Evolutionary conservation across 2,329 filamentous ascomycete species (phyloP).

Genomic region (Fusarium sp.): DNA sequence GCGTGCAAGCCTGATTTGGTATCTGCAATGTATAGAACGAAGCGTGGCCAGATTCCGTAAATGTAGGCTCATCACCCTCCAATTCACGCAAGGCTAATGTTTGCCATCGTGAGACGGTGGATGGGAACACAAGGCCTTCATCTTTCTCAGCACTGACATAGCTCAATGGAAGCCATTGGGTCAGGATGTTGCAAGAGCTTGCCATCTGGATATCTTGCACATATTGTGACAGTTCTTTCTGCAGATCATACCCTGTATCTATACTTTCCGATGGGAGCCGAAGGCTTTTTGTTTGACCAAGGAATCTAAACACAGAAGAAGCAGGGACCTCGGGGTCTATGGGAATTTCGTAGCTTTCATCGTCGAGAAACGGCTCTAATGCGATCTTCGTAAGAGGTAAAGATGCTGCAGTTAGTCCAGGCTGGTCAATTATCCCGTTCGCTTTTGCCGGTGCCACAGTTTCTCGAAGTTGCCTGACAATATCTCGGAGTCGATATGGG

Average conservation of each 20-base stretch:
- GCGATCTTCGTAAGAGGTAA: slow-evolving; percentile 28
- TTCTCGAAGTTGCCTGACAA: slow-evolving; percentile 30
- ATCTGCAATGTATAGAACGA: background rate
- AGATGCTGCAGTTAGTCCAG: slow-evolving; percentile 18
- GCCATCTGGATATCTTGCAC: slow-evolving; percentile 24
- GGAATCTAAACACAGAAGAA: background rate
- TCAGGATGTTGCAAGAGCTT: slow-evolving; percentile 31
- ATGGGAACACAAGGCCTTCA: slow-evolving; percentile 43
- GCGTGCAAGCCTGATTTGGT: background rate
- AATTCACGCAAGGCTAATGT: slow-evolving; percentile 41
- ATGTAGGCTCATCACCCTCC: slow-evolving; percentile 34
- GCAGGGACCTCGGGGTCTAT: background rate
- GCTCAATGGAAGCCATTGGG: slow-evolving; percentile 46
- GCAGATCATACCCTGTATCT: slow-evolving; percentile 36
- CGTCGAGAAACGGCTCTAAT: background rate
- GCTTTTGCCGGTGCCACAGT: slow-evolving; percentile 3
- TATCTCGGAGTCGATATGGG: slow-evolving; percentile 43
- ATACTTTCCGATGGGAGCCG: slow-evolving; percentile 37
- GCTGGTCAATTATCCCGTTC: slow-evolving; percentile 37
- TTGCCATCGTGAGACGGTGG: slow-evolving; percentile 31
- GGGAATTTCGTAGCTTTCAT: background rate
- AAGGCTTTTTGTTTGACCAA: slow-evolving; percentile 6
- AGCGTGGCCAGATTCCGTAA: background rate
- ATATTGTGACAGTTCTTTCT: slow-evolving; percentile 38
- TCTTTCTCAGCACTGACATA: slow-evolving; percentile 36